Base-by-base conservation (phyloP, 2,329 filamentous ascomycete species). In the Sporothrix schenckii region DNA sequence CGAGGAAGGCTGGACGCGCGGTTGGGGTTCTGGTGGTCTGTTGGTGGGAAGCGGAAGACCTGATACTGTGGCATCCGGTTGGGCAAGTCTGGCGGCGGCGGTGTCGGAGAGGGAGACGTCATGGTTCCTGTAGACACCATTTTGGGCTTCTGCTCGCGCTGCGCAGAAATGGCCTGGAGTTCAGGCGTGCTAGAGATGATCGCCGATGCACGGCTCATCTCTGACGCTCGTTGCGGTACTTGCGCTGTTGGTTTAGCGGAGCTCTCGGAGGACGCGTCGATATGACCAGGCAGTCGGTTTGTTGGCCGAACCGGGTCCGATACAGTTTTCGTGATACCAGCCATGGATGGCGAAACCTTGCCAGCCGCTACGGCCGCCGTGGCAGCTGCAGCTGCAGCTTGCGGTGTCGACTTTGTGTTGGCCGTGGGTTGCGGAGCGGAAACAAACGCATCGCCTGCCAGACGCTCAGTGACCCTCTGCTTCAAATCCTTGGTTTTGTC, bases 371-470 rank as follows among this genome's bases (percentile, higher is more conserved):
- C 70, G 47, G 72, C 50, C 0, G 72, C 72, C 9, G 71, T 69
- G 4, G 71, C 71, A 6, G 69, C 69, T 0, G 72, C 60, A 0
- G 71, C 70, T 1, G 69, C 65, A 1, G 69, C 70, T n/a, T 76
- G 71, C 6, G 69, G 72, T 69, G 53, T 71, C 73, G 72, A 50
- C 74, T 77, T 71, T 73, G 72, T 50, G 74, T 77, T 52, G 71
- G 58, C 44, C 76, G 76, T 50, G 74, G 81, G 82, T 47, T 83
- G 63, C 10, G 63, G 63, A 13, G 19, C 14, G 6, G 63, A 80
- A 19, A 86, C 88, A 79, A 98, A 97, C 0, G 90, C 93, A 77
- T 97, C 90, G 76, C 97, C 93, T 3, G 92, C 93, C 65, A 97
- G 81, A 52, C 90, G 91, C 76, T 93, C 89, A 0, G 91, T 88